A percentile compares a stretch with the other conserved stretches of the same genome.
Conservation (phyloP, 805 yeast species). For the Ogataea henricii region DNA sequence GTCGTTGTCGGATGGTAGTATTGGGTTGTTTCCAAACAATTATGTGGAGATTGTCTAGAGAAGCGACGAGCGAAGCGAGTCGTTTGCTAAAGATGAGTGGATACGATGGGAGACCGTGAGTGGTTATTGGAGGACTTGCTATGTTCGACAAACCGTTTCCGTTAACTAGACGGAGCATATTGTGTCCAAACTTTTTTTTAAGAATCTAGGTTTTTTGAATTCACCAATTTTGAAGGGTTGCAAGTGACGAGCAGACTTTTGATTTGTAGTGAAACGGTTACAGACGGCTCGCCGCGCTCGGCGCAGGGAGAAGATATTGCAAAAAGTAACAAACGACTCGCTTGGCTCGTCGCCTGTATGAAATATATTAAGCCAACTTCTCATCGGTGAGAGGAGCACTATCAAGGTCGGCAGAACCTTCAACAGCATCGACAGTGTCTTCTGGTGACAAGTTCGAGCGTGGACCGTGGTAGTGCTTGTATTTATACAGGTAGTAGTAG, state of each 20-base stretch:
- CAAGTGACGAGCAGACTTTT: no score
- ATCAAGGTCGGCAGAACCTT: slow-evolving; percentile 4
- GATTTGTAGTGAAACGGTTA: no score
- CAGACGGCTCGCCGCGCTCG: no score
- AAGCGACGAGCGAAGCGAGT: no score
- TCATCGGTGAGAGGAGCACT: slow-evolving; percentile 1
- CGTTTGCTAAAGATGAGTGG: neutral
- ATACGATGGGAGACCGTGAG: neutral
- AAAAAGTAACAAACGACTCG: no score
- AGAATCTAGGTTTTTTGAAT: no score
- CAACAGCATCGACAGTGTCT: slow-evolving; percentile 11
- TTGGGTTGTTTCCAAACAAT: slow-evolving; percentile 50
- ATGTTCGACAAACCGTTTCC: no score
- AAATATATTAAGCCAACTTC: neutral
- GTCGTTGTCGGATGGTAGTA: slow-evolving; percentile 37
- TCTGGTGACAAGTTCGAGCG: slow-evolving; percentile 22
- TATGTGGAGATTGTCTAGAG: slow-evolving; percentile 36
- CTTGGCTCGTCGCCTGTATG: neutral
- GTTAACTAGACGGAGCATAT: no score
- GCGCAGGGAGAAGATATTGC: no score
- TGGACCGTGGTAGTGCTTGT: slow-evolving; percentile 60
- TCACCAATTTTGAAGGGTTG: no score
- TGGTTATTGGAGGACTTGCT: no score
- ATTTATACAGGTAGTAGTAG: slow-evolving; percentile 54
- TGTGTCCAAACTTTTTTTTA: no score